phyloP scores from a whole-genome alignment of 75 land plant species.

The Pinus tabuliformis region DNA sequence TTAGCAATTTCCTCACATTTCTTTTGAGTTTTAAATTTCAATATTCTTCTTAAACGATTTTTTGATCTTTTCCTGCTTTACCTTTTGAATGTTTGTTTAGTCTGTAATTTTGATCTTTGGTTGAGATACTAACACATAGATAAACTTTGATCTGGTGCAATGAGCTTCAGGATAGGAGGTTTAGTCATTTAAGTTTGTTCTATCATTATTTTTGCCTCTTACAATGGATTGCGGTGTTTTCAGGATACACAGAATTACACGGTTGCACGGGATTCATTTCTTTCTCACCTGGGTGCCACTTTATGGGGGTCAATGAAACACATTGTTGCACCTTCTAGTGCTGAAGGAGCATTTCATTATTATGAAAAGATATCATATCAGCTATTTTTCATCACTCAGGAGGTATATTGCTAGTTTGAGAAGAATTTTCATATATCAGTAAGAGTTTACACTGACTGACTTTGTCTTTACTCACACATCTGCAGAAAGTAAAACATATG shows the following conservation, averaged over 20 bases:
- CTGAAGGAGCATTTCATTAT: constrained; percentile 92
- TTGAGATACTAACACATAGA: not conserved
- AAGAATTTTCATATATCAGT: not conserved
- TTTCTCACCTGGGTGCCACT: constrained; percentile 89
- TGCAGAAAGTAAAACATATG: constrained; percentile 68
- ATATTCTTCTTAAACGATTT: not conserved
- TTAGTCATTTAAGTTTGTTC: not conserved
- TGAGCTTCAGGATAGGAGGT: no score
- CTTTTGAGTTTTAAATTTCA: not conserved
- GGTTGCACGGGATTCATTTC: constrained; percentile 91
- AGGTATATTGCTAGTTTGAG: constrained; percentile 46
- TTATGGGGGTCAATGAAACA: constrained; percentile 88
- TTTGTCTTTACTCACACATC: not conserved
- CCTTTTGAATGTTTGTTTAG: not conserved
- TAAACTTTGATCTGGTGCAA: not conserved
- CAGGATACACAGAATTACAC: constrained; percentile 79
- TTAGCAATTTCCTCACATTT: not conserved
- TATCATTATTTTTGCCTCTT: not conserved
- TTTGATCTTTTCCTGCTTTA: not conserved
- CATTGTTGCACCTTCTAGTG: constrained; percentile 81
- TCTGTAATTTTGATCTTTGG: not conserved
- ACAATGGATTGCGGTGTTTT: not conserved
- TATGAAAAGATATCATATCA: constrained; percentile 91
- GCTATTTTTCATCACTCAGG: constrained; percentile 86
- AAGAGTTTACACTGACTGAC: not conserved